phyloP scores from a whole-genome alignment of 345 rosid genomes.

The Euphorbia peplus region DNA sequence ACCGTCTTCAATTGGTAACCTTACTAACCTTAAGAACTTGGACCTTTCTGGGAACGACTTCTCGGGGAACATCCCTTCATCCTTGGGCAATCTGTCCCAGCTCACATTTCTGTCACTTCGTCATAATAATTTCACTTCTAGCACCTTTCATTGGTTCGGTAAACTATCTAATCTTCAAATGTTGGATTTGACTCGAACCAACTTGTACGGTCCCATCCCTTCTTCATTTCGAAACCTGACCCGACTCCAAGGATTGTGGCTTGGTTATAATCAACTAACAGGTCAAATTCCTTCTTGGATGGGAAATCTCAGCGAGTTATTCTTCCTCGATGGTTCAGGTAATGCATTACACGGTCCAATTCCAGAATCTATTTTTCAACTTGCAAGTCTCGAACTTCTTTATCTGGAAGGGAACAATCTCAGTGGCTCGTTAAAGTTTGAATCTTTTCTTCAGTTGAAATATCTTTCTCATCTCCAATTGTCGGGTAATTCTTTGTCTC shows the following conservation, averaged over 20 bases:
- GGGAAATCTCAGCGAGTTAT: neutral
- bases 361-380: slow-evolving; percentile 16
- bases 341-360: slow-evolving; percentile 19
- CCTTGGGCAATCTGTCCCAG: slow-evolving; percentile 12
- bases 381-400: neutral
- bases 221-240: neutral
- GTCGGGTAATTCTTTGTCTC: slow-evolving; percentile 9
- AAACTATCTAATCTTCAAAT: neutral
- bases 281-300: slow-evolving; percentile 14
- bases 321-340: neutral
- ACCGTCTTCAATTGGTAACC: slow-evolving; percentile 8
- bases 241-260: neutral
- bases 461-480: neutral
- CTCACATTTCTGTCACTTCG: neutral
- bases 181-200: neutral
- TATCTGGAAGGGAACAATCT: neutral
- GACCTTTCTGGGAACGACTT: slow-evolving; percentile 16
- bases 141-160: neutral
- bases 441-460: slow-evolving; percentile 8
- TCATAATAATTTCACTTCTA: neutral
- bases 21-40: neutral
- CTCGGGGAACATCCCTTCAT: neutral
- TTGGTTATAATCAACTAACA: neutral
- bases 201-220: neutral
- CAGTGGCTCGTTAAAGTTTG: slow-evolving; percentile 17